Conservation (phyloP, 306 rosid genomes). For the Castanea crenata region DNA sequence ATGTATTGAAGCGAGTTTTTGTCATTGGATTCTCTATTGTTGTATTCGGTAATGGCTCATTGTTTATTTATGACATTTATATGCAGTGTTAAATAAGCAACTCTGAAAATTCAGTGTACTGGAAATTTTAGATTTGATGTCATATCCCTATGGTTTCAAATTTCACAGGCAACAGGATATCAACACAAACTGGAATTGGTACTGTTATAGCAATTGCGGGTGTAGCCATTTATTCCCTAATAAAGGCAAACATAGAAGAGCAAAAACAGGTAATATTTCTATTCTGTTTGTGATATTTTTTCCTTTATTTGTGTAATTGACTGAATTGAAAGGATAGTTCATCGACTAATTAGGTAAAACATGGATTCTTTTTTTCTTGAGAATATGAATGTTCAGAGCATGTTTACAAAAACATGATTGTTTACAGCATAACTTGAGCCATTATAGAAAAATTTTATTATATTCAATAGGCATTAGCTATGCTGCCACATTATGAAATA, state of each 20-base stretch:
- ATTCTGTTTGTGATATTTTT: not conserved
- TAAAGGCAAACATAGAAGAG: constrained; percentile 74
- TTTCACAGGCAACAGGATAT: constrained; percentile 62
- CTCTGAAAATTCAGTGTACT: not conserved
- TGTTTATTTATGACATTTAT: not conserved
- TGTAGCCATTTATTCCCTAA: constrained; percentile 71
- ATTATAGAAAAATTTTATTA: not conserved
- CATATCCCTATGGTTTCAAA: constrained; percentile 7
- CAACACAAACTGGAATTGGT: constrained; percentile 73
- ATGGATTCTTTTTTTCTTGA: not conserved
- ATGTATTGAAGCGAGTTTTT: constrained; percentile 77
- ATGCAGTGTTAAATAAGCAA: not conserved
- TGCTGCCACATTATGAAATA: too few relatives aligned
- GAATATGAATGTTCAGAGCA: not conserved
- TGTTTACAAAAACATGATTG: not conserved
- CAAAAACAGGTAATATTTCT: constrained; percentile 43
- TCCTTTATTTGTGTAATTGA: not conserved
- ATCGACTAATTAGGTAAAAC: not conserved
- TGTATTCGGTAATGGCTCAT: constrained; percentile 53
- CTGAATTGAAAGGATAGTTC: not conserved
- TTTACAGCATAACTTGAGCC: not conserved
- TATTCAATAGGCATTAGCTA: too few relatives aligned
- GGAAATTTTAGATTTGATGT: not conserved
- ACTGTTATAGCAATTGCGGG: constrained; percentile 76
- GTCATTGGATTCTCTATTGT: constrained; percentile 81